Conservation (phyloP, 1,284 basidiomycete species). For the Calocybe gambosa region DNA sequence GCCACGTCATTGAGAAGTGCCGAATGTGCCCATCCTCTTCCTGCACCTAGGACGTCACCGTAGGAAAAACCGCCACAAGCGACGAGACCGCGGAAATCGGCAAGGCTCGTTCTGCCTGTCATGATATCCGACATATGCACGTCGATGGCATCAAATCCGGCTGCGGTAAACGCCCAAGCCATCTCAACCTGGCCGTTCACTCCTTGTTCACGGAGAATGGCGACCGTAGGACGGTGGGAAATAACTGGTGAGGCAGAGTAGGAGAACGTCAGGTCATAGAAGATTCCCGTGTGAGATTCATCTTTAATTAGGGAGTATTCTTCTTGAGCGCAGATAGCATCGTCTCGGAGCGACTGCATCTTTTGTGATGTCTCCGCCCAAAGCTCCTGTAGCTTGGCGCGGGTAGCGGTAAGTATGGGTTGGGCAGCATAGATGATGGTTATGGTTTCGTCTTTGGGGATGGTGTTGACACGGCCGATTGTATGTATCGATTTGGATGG, state of each 20-base stretch:
- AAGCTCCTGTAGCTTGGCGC: constrained; percentile 70
- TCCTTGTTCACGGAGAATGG: constrained; percentile 95
- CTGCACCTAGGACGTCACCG: constrained; percentile 96
- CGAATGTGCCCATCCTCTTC: constrained; percentile 96
- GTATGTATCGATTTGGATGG: constrained; percentile 68
- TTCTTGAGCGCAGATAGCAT: constrained; percentile 71
- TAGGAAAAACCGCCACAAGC: constrained; percentile 99
- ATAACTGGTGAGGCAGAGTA: constrained; percentile 33
- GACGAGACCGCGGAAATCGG: constrained; percentile 79
- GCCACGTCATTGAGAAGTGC: constrained; percentile 78
- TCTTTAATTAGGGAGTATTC: constrained; percentile 80
- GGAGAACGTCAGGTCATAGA: constrained; percentile 69
- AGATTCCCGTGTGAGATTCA: constrained; percentile 61
- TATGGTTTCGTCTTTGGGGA: constrained; percentile 56
- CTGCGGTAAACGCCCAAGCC: constrained; percentile 93
- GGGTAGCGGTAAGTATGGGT: constrained; percentile 60
- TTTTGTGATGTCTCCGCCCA: constrained; percentile 95
- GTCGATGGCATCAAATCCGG: constrained; percentile 92
- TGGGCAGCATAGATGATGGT: constrained; percentile 49
- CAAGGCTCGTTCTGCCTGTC: constrained; percentile 57
- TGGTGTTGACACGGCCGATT: constrained; percentile 62
- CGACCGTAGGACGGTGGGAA: constrained; percentile 75
- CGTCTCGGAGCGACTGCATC: constrained; percentile 89
- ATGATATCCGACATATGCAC: constrained; percentile 99
- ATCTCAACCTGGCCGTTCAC: constrained; percentile 99